phyloP scores from a whole-genome alignment of 2,329 filamentous ascomycete species.

The Madurella mycetomatis region DNA sequence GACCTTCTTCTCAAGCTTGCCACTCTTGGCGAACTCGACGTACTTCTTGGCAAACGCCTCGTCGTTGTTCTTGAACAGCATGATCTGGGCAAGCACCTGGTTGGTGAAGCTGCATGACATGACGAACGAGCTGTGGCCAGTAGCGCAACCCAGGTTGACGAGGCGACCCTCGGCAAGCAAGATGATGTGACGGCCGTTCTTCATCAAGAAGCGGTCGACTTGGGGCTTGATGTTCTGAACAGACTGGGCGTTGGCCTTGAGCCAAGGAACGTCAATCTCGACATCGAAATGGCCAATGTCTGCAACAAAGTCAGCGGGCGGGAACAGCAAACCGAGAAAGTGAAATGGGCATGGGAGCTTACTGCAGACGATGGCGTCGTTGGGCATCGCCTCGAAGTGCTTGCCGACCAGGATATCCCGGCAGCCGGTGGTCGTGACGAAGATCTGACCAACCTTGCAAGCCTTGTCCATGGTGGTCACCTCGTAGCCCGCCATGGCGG shows the following conservation, averaged over 20 bases:
- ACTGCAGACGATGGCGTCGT: constrained; percentile 99
- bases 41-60: constrained; percentile 88
- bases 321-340: neutral
- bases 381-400: constrained; percentile 94
- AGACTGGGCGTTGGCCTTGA: constrained; percentile 92
- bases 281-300: constrained; percentile 99
- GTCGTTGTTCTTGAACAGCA: constrained; percentile 92
- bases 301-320: constrained; percentile 28
- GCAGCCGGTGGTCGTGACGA: constrained; percentile 98
- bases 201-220: constrained; percentile 96
- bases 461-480: constrained; percentile 97
- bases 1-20: constrained; percentile 87
- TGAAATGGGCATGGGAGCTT: constrained; percentile 35
- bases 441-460: constrained; percentile 85
- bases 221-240: constrained; percentile 99
- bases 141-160: constrained; percentile 98
- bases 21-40: constrained; percentile 88
- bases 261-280: constrained; percentile 99
- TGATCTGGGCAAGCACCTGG: constrained; percentile 99
- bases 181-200: constrained; percentile 93
- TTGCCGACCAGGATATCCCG: constrained; percentile 89
- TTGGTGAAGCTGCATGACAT: constrained; percentile 99
- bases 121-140: constrained; percentile 98
- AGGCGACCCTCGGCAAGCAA: constrained; percentile 97
- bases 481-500: constrained; percentile 94